Evolutionary conservation across 2,329 filamentous ascomycete genomes (phyloP), one percentile per base, ranked within the genome.

Genomic region (Mycosphaerelloides madeirae): DNA sequence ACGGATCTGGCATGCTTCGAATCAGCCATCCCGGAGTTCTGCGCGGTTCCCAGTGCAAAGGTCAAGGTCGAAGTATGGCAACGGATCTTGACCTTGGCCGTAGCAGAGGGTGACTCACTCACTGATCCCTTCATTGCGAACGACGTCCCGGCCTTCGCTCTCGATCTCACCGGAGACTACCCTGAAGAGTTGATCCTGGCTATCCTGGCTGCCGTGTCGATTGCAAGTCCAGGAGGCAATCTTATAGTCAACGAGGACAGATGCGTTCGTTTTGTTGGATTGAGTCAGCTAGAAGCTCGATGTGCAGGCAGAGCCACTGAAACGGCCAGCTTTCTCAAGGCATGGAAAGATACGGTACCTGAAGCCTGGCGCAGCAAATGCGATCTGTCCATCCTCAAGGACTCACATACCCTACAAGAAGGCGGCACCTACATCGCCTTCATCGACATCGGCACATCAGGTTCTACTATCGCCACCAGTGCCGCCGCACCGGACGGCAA

Each of bases 1-100:
- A 58, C 55, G 29, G 68, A 74, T 31, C 52, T 79, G 11, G 71
- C 74, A 54, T 77, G 73, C 22, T 81, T 80, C 60, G 72, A 79
- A 46, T 57, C 49, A n/a, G 41, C 31, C 6, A 43, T 55, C 25
- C 55, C 53, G 41, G 31, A 29, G 29, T 56, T 53, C 45, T 70
- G 67, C 29, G 73, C 69, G 57, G 63, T 68, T 12, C 77, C 77
- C 2, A 74, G 74, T 38, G 67, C 70, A n/a, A 63, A 60, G 15
- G 68, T 68, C 29, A 69, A 73, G 33, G 54, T 73, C 13, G 63
- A 69, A 45, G 67, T 74, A 15, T 81, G 78, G 78, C 59, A 62
- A 19, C 61, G 65, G 6, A 67, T 74, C 29, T 57, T 71, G 29
- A 60, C 65, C 7, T 64, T 65, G 31, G 65, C 70, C 11, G 50